Evolutionary conservation across 2,329 filamentous ascomycete species (phyloP), one percentile per base, ranked within the genome.

Genomic region (Xylaria sp.): DNA sequence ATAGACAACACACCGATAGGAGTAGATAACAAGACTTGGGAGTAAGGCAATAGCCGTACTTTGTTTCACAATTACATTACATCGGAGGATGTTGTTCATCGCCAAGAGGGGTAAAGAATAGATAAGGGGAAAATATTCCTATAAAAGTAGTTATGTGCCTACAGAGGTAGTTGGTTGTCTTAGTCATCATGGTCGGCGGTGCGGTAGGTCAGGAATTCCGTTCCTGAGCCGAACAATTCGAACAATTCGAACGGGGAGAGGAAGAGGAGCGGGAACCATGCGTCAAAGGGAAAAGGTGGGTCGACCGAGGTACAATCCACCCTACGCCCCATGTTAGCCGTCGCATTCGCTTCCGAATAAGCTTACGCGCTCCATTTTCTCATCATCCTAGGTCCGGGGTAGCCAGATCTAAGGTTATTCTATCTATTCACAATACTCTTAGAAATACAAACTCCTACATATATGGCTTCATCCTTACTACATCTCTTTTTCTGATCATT

Each of bases 261-360:
- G n/a, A n/a, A n/a, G n/a, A n/a, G n/a, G n/a, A 21, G 57, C 28
- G 59, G 37, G 11, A 53, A 46, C 43, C 25, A 21, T 33, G 38
- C 47, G 21, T 23, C 8, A 8, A 31, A 31, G 5, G 28, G 4
- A 2, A 23, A 35, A 40, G 19, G 66, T 54, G 63, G 62, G 53
- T 64, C 53, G 49, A 37, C 62, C 62, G 62, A 65, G 63, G 60
- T 21, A 60, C 25, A 49, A 35, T 50, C 38, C 21, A 25, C 4
- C n/a, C 9, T 31, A 31, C 28, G 28, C 5, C 9, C 28, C 28
- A 9, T 4, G 28, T 4, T 5, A 31, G 28, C 28, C 9, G 37
- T 58, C 47, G 47, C 47, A 57, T 54, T 57, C 45, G 57, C 60
- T 56, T 37, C 17, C n/a, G 19, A 33, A 31, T 19, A 25, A 40